Evolutionary conservation across 2,329 filamentous ascomycete genomes (phyloP), one percentile per base, ranked within the genome.

Genomic region (Fusarium pseudocircinatum): DNA sequence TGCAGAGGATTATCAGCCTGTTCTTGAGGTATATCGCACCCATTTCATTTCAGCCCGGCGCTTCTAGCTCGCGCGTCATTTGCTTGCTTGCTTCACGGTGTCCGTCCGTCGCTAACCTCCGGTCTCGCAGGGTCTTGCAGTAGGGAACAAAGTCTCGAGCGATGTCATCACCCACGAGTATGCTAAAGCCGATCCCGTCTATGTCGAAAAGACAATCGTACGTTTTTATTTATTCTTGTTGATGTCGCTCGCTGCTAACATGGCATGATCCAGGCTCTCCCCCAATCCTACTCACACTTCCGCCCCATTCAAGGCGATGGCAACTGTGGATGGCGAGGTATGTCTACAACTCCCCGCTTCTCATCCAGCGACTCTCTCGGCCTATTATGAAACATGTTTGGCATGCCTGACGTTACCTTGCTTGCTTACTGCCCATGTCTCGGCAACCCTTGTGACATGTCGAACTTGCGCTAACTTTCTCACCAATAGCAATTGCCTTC

Each of bases 241-340:
- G n/a, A 28, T 65, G 15, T 26, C 61, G n/a, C 53, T 40, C n/a
- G 40, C 56, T 60, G 57, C 66, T 77, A 63, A 78, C 60, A 24
- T 59, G 34, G 58, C 34, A 63, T 60, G 49, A 43, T 59, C 50
- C 76, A 97, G 95, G 88, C 91, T 26, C 88, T 99, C 61, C 93
- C 95, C 12, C 88, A 92, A 77, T 94, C 92, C 63, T 97, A 97
- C 82, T 93, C 94, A 26, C 92, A 95, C 80, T 97, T 96, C 80
- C 94, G 96, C 62, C 92, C 92, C 16, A 91, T 97, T 81, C 92
- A 93, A 82, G 96, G 96, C 60, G 96, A 98, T 84, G 96, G 96
- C 67, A 97, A 97, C 81, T 98, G 96, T 83, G 96, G 96, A 78
- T 98, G 96, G 96, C 90, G 96, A 92, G 96, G 96, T 98, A 87